Evolutionary conservation across 2,329 filamentous ascomycete species (phyloP), one percentile per base, ranked within the genome.

Genomic region (Colletotrichum sp.): DNA sequence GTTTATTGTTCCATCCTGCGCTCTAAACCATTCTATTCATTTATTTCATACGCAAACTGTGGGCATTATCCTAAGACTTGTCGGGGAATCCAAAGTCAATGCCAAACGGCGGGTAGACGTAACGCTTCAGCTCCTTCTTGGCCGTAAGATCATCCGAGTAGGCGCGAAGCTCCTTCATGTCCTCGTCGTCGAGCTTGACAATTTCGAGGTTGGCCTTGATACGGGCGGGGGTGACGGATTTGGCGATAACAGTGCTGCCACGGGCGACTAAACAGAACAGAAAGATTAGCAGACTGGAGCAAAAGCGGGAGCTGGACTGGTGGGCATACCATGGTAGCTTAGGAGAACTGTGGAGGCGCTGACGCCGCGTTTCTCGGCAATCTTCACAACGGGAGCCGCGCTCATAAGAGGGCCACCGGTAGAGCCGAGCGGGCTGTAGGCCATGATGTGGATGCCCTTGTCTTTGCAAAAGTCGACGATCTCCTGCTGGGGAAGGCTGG

Each of bases 51-150:
- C 13, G 19, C 8, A 32, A 29, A 19, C 8, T 30, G 57, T 55
- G 6, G 34, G 27, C 15, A 39, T n/a, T 15, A 59, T 65, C 19
- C 32, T 79, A 82, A 66, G 78, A 81, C 88, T 93, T 93, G 82
- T 95, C 93, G n/a, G 92, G 93, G 86, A 95, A 95, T 3, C 93
- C 93, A 82, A 95, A 93, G 80, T 93, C 88, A 65, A 93, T 85
- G 4, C 92, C 92, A 80, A 94, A 95, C 1, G 92, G 90, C 78
- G 93, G 93, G 83, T 93, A 94, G 39, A 95, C 92, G 77, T 91
- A 94, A 79, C 92, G 87, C 84, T 90, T 86, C 75, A 91, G 81
- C 84, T 91, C 89, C 62, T 88, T 87, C 77, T 87, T 87, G 79
- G 85, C 85, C 30, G 84, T 82, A 61, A 93, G 83, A 39, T 87